phyloP scores from a whole-genome alignment of 495 filamentous ascomycete genomes.

The Penicillium silybi region DNA sequence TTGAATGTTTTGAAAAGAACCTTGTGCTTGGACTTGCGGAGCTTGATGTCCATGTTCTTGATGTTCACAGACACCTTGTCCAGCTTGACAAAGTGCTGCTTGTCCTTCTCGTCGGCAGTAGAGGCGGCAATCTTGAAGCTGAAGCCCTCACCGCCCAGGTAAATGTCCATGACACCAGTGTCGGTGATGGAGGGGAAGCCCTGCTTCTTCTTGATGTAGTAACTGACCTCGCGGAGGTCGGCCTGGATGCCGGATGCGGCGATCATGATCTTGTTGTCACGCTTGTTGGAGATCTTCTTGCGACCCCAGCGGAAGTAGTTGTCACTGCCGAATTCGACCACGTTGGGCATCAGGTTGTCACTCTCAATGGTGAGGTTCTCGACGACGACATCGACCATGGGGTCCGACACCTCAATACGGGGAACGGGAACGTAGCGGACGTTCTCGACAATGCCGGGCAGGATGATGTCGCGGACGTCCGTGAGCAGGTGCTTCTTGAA shows the following conservation, averaged over 20 bases:
- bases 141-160: constrained; percentile 82
- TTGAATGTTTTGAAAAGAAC: constrained; percentile 83
- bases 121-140: constrained; percentile 89
- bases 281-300: constrained; percentile 75
- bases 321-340: constrained; percentile 84
- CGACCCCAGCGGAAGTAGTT: constrained; percentile 96
- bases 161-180: constrained; percentile 84
- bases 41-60: constrained; percentile 81
- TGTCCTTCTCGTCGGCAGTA: constrained; percentile 71
- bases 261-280: constrained; percentile 73
- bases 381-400: constrained; percentile 77
- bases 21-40: constrained; percentile 94
- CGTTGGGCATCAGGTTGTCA: constrained; percentile 95
- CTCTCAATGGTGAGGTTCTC: constrained; percentile 95
- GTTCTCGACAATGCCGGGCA: constrained; percentile 81
- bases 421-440: constrained; percentile 91
- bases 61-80: constrained; percentile 83
- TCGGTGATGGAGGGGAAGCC: constrained; percentile 92
- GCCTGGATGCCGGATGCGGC: constrained; percentile 81
- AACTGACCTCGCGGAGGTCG: constrained; percentile 70
- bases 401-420: constrained; percentile 88
- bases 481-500: constrained; percentile 93
- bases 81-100: constrained; percentile 85
- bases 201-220: constrained; percentile 93
- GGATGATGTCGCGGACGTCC: constrained; percentile 80